A percentile compares a stretch with the other conserved stretches of the same genome.
phyloP scores from a whole-genome alignment of 179 eudicot genomes.

The Beta lomatogona region DNA sequence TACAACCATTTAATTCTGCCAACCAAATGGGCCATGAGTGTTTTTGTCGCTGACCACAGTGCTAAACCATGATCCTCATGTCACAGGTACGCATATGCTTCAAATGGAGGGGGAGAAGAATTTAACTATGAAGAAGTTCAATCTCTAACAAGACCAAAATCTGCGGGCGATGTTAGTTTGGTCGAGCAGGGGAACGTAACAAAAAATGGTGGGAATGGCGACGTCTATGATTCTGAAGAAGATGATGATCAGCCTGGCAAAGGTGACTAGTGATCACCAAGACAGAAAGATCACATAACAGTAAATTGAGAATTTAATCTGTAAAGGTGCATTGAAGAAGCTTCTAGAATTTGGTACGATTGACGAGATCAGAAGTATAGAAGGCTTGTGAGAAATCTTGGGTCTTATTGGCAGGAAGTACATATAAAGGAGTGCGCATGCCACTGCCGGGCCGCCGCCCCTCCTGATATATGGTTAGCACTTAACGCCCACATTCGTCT shows the following conservation, averaged over 20 bases:
- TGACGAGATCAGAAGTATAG: background rate
- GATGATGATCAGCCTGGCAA: constrained; percentile 61
- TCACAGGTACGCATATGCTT: constrained; percentile 84
- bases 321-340: background rate
- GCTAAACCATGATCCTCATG: background rate
- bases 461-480: background rate
- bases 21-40: background rate
- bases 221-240: constrained; percentile 57
- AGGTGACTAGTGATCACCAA: constrained; percentile 45
- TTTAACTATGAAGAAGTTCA: constrained; percentile 75
- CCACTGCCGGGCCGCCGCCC: background rate
- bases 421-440: constrained; percentile 20
- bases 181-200: constrained; percentile 59
- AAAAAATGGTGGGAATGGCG: constrained; percentile 33
- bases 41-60: background rate
- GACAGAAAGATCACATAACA: background rate
- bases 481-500: constrained; percentile 1
- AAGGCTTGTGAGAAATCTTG: constrained; percentile 4
- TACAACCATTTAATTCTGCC: no score
- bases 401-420: constrained; percentile 11
- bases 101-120: constrained; percentile 62
- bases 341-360: background rate
- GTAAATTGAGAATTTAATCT: no score
- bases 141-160: constrained; percentile 55
- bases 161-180: constrained; percentile 66